Evolutionary conservation across 306 rosid species (phyloP).

Genomic region (Comarum palustre): DNA sequence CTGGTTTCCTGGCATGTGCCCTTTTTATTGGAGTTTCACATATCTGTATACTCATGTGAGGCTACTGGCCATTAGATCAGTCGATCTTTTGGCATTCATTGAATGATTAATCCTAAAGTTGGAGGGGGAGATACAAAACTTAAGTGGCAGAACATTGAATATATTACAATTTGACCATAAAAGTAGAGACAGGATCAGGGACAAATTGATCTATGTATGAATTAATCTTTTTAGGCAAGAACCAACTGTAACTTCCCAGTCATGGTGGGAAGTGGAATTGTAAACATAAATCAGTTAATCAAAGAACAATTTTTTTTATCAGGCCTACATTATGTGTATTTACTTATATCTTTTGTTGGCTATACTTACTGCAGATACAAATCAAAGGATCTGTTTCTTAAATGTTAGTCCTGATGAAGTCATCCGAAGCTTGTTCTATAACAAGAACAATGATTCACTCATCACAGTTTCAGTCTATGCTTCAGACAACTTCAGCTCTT

Average conservation of each 20-base stretch:
- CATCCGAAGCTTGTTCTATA: constrained; percentile 74
- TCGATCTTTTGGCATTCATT: background rate
- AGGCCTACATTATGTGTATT: background rate
- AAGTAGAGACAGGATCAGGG: background rate
- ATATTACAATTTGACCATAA: background rate
- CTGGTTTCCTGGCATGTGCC: background rate
- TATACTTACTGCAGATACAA: constrained; percentile 53
- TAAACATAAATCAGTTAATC: background rate
- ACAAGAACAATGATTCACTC: constrained; percentile 78
- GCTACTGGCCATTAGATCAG: background rate
- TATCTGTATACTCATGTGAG: background rate
- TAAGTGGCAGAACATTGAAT: background rate
- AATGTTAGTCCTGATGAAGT: constrained; percentile 76
- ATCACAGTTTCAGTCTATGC: constrained; percentile 83
- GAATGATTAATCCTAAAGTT: background rate
- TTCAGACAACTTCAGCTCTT: constrained; percentile 76
- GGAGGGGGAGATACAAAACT: background rate
- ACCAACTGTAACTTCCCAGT: background rate
- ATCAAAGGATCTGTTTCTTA: constrained; percentile 68
- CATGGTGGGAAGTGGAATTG: background rate
- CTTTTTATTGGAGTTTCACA: background rate
- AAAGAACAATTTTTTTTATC: background rate
- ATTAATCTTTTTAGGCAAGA: background rate
- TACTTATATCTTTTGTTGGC: background rate
- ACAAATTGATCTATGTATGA: background rate